Conservation (phyloP, 148 eudicot species). For the Polygonum maritimum region DNA sequence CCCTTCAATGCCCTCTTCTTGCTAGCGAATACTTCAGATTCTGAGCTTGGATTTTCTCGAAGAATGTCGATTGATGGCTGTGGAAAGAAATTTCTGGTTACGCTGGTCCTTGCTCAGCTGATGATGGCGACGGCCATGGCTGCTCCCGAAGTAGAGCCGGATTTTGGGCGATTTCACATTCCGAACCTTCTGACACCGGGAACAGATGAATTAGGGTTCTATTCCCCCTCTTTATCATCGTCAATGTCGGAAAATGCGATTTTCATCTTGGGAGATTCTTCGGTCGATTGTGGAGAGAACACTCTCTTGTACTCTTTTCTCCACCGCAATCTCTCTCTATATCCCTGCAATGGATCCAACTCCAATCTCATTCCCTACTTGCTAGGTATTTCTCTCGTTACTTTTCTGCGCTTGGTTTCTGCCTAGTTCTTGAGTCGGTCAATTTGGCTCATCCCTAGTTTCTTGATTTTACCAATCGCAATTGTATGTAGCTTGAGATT, state of each 20-base stretch:
- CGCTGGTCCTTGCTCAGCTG: neutral
- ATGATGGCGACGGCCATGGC: conserved; percentile 1
- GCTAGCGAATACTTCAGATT: neutral
- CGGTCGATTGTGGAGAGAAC: conserved; percentile 66
- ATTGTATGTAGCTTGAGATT: neutral
- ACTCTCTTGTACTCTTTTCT: conserved; percentile 39
- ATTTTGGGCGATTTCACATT: neutral
- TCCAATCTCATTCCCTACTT: conserved; percentile 42
- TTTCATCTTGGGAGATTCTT: conserved; percentile 49
- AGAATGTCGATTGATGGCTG: neutral
- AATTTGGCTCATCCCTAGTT: neutral
- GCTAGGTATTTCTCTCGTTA: conserved; percentile 30
- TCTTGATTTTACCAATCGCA: neutral
- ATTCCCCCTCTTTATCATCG: conserved; percentile 7
- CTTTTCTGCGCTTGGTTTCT: neutral
- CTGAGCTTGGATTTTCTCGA: neutral
- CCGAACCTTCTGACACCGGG: neutral
- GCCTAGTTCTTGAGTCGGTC: neutral
- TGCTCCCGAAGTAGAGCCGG: neutral
- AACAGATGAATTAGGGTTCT: neutral
- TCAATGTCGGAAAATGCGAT: conserved; percentile 19
- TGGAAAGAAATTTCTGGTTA: neutral
- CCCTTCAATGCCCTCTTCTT: neutral
- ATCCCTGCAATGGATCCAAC: conserved; percentile 46
- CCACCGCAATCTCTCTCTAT: conserved; percentile 27